These are phyloP conservation scores for Alnus glutinosa DNA, from an alignment of 306 rosid species.

Conservation along the genomic window DNA sequence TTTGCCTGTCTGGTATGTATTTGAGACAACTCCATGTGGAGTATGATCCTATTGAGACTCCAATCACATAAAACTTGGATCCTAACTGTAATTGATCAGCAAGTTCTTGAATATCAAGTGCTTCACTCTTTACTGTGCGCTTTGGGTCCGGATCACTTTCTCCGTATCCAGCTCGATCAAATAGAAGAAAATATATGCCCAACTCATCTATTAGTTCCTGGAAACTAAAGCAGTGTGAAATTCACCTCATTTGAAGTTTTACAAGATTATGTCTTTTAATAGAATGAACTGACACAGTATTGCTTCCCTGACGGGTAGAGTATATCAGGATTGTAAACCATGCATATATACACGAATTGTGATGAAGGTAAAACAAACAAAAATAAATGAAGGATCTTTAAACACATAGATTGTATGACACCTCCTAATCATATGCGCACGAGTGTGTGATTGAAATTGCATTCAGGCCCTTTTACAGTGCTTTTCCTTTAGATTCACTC, in stretches of 20 bases:
- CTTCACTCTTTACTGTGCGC: constrained; percentile 73
- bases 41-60: constrained; percentile 90
- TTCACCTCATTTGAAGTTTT: constrained; percentile 27
- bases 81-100: constrained; percentile 77
- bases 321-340: not conserved
- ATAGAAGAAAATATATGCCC: constrained; percentile 71
- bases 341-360: not conserved
- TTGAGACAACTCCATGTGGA: constrained; percentile 88
- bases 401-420: not conserved
- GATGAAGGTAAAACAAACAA: not conserved
- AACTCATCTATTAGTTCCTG: constrained; percentile 82
- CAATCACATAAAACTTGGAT: constrained; percentile 73
- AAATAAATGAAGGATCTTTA: not conserved
- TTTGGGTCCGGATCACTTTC: constrained; percentile 88
- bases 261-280: not conserved
- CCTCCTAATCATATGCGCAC: not conserved
- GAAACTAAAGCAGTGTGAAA: constrained; percentile 40
- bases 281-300: constrained; percentile 11
- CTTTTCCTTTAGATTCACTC: not conserved
- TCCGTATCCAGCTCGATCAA: constrained; percentile 92
- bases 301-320: constrained; percentile 3
- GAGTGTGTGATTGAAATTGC: constrained; percentile 12
- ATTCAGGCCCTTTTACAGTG: not conserved
- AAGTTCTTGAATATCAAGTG: constrained; percentile 79
- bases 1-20: constrained; percentile 81